Evolutionary conservation across 371 early-diverging fungal genomes (phyloP).

Genomic region (Mortierella sp.): DNA sequence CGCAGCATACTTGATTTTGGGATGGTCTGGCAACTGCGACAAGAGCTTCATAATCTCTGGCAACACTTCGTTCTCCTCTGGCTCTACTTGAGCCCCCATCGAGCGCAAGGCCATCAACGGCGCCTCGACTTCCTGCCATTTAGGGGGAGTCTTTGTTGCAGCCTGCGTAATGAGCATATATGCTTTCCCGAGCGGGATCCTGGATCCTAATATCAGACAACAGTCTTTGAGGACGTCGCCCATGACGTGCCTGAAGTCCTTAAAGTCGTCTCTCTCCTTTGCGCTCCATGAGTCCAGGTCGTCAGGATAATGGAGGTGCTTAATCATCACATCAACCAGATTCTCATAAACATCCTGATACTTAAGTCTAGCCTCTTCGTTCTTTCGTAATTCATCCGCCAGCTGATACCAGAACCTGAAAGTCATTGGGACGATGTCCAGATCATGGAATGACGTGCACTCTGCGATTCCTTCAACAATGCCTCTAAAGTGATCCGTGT

Average conservation of each 20-base stretch:
- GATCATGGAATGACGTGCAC: conserved; percentile 73
- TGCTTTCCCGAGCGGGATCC: conserved; percentile 80
- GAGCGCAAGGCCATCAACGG: conserved; percentile 92
- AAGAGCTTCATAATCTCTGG: conserved; percentile 92
- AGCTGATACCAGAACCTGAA: conserved; percentile 92
- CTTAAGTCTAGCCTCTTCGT: conserved; percentile 60
- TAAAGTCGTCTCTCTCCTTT: conserved; percentile 92
- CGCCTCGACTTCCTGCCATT: conserved; percentile 96
- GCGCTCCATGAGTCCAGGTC: conserved; percentile 81
- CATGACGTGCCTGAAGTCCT: conserved; percentile 94
- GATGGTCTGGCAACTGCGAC: conserved; percentile 86
- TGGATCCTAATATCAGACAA: conserved; percentile 82
- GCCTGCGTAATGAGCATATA: conserved; percentile 61
- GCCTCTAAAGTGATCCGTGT: conserved; percentile 72
- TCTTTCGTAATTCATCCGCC: conserved; percentile 71
- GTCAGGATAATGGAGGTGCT: conserved; percentile 85
- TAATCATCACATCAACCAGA: conserved; percentile 85
- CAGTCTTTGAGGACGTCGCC: conserved; percentile 98
- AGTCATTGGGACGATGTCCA: conserved; percentile 83
- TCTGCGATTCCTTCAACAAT: conserved; percentile 82
- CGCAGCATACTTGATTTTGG: conserved; percentile 94
- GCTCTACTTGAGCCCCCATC: conserved; percentile 88
- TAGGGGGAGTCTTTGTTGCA: conserved; percentile 55
- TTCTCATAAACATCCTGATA: conserved; percentile 75
- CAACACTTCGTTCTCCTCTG: conserved; percentile 78